Evolutionary conservation across 2,329 filamentous ascomycete species (phyloP), one percentile per base, ranked within the genome.

Genomic region (Colletotrichum endophyticum): DNA sequence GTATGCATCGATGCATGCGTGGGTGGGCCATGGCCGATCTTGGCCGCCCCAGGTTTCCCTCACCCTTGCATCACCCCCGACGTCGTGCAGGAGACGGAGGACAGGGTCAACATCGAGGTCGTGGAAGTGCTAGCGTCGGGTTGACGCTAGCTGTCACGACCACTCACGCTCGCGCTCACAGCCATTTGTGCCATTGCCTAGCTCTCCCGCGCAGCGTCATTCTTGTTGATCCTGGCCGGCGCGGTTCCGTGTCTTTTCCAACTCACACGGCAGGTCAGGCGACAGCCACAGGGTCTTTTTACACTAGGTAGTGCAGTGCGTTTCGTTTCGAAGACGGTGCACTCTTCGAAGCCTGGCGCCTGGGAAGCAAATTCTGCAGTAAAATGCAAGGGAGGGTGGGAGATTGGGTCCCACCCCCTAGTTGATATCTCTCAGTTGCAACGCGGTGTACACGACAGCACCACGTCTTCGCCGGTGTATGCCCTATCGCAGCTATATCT

Each of bases 31-130:
- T 59, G 44, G 56, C 27, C 72, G 70, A 76, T 76, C 73, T 76
- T 76, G 70, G 73, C 73, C 70, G 70, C 73, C 73, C 73, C 73
- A 73, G 73, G 64, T 76, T 76, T 76, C 73, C 15, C 59, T 22
- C 59, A 69, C 56, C 73, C 73, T 69, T 73, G 73, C 57, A 70
- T 61, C 49, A 30, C 36, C 62, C 69, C 70, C 70, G 63, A 68
- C 70, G 64, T 68, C 73, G 57, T 69, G 63, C 73, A 73, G 69
- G 8, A 59, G 32, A 39, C 15, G 34, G 25, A 30, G 56, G 6
- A 64, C 67, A 53, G 39, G 36, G 39, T 34, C 63, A 28, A 39
- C 25, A 22, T 34, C 15, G 22, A 39, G 22, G 16, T 34, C 34
- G 62, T 16, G 32, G 34, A 64, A 22, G 19, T 44, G 32, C 28